These are phyloP conservation scores for Pisolithus orientalis DNA, from an alignment of 768 basidiomycete genomes.

Conservation along the genomic window DNA sequence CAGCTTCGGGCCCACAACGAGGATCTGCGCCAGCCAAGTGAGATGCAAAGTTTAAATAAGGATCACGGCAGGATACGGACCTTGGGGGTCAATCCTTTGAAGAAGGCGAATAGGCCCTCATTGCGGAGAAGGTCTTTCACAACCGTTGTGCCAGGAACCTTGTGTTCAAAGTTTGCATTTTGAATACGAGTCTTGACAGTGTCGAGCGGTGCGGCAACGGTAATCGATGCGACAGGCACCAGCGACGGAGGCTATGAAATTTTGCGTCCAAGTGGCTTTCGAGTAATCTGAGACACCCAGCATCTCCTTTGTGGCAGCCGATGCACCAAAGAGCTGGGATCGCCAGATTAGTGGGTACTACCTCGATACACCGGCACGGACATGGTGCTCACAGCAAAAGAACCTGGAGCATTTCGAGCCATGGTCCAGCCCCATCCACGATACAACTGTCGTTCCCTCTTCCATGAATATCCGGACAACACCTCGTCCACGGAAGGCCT, in stretches of 20 bases:
- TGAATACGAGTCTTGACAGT: constrained; percentile 97
- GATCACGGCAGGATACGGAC: constrained; percentile 36
- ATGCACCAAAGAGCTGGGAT: constrained; percentile 93
- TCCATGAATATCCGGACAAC: constrained; percentile 85
- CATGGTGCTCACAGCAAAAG: constrained; percentile 69
- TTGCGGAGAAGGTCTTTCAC: constrained; percentile 80
- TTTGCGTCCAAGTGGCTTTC: constrained; percentile 94
- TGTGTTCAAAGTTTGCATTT: constrained; percentile 93
- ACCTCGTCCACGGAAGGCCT: constrained; percentile 94
- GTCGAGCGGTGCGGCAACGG: constrained; percentile 93
- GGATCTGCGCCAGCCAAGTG: constrained; percentile 51
- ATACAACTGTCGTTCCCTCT: constrained; percentile 87
- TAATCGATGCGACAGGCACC: constrained; percentile 96
- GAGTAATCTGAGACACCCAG: constrained; percentile 88
- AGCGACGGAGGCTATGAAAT: constrained; percentile 91
- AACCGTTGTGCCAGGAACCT: constrained; percentile 74
- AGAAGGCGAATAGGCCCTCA: constrained; percentile 80
- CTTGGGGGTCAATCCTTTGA: constrained; percentile 98
- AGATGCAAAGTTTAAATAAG: constrained; percentile 11
- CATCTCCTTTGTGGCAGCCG: constrained; percentile 87
- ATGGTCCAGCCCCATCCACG: constrained; percentile 99
- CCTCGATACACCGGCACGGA: background rate
- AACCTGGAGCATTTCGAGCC: constrained; percentile 94
- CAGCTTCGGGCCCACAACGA: constrained; percentile 95
- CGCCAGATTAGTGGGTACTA: background rate